Base-by-base conservation (phyloP, 495 filamentous ascomycete species). In the Emericellopsis terricola region DNA sequence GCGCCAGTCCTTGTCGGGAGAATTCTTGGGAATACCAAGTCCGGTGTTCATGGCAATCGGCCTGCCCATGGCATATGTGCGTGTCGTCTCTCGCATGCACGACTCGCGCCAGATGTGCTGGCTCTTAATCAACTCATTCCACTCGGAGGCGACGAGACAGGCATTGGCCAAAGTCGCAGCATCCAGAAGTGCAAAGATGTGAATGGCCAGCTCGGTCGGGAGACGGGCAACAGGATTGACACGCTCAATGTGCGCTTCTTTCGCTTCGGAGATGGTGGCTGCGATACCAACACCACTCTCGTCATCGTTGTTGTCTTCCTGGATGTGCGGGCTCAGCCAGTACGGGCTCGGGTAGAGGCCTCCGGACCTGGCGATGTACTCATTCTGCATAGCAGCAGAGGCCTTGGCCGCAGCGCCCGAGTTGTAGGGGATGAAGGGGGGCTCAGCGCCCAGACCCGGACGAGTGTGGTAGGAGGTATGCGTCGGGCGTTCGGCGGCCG, bases 261-360 rank as follows among this genome's bases (percentile, higher is more conserved):
- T 59, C 16, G 55, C 43, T 8, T 64, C 28, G 8, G 47, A 52
- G 34, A 64, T 40, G 3, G 72, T 69, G 17, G 80, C 42, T n/a
- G 76, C 67, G 43, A 86, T 81, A 8, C 76, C 78, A 36, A 86
- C 78, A n/a, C 78, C 80, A 53, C 78, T 83, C 48, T 84, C 79
- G 19, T 71, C 64, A 46, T 85, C 78, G 38, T 59, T 38, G 36
- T 29, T 19, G 24, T 29, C 50, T 35, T 45, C 31, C 38, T 28
- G 21, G 3, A 19, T 9, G n/a, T 28, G 17, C 16, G 29, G 36
- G 13, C 23, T 39, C 29, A 24, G 39, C 34, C 19, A 37, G 31
- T 29, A 28, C 15, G 9, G 19, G 16, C 30, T 26, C 15, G 23
- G 27, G 14, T 24, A 2, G 42, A 46, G 19, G 45, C 26, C 13